phyloP scores from a whole-genome alignment of 805 yeast genomes.

The Candida odintsovae region DNA sequence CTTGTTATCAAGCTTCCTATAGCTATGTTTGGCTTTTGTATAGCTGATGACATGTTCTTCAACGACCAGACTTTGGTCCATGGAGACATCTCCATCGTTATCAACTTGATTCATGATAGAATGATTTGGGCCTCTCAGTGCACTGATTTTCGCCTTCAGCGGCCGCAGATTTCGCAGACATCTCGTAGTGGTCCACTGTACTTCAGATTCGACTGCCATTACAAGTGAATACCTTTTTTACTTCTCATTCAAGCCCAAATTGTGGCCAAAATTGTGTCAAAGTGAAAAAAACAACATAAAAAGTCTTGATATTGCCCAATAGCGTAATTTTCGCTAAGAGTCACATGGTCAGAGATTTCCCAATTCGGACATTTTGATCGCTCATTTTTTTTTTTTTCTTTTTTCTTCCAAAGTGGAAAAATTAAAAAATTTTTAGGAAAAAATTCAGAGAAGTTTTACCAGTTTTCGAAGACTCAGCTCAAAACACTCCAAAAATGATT shows the following conservation, averaged over 20 bases:
- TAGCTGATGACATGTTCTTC: constrained; percentile 5
- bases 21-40: constrained; percentile 1
- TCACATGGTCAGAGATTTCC: not conserved
- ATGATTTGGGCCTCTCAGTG: not conserved
- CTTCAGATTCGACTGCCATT: not conserved
- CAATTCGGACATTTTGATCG: no score
- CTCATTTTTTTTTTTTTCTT: constrained; percentile 3
- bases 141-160: constrained; percentile 10
- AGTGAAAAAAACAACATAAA: not conserved
- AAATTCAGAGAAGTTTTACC: not conserved
- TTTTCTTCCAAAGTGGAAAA: constrained; percentile 1
- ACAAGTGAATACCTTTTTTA: no score
- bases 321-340: not conserved
- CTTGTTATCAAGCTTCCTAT: not conserved
- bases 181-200: not conserved
- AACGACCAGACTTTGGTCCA: constrained; percentile 7
- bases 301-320: not conserved
- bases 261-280: not conserved
- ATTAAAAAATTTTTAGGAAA: constrained; percentile 6
- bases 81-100: not conserved
- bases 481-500: constrained; percentile 8
- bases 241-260: not conserved
- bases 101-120: not conserved
- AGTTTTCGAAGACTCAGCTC: not conserved
- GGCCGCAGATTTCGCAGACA: constrained; percentile 13